phyloP scores from a whole-genome alignment of 371 early-diverging fungal genomes.

The Lichtheimia hyalospora region DNA sequence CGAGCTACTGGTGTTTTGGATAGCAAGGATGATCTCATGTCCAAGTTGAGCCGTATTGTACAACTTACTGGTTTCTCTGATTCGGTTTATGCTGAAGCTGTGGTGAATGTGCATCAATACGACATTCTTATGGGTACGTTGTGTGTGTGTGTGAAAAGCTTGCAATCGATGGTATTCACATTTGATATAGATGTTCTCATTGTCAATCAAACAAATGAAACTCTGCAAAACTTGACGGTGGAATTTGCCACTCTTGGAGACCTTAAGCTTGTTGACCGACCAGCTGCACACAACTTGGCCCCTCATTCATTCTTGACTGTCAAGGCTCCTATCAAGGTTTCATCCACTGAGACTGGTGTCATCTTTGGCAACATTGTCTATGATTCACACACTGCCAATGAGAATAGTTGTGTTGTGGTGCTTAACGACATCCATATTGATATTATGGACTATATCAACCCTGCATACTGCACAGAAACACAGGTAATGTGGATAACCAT shows the following conservation, averaged over 20 bases:
- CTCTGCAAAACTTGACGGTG: constrained; percentile 94
- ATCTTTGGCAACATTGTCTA: constrained; percentile 98
- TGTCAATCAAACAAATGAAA: constrained; percentile 97
- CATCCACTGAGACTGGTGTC: constrained; percentile 96
- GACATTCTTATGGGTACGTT: constrained; percentile 86
- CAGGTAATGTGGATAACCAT: constrained; percentile 49
- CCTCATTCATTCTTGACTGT: constrained; percentile 92
- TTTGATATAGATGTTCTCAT: constrained; percentile 81
- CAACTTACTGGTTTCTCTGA: constrained; percentile 98
- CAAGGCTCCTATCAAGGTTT: constrained; percentile 97
- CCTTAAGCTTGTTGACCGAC: constrained; percentile 94
- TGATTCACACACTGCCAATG: constrained; percentile 80
- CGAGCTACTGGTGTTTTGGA: constrained; percentile 82
- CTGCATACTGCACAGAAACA: constrained; percentile 87
- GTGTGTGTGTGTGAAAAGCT: background rate
- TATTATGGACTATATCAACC: constrained; percentile 98
- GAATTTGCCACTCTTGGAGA: constrained; percentile 98
- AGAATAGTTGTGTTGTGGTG: constrained; percentile 85
- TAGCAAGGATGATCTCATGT: constrained; percentile 72
- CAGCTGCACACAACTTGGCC: constrained; percentile 86
- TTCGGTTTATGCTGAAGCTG: constrained; percentile 98
- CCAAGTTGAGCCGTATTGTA: constrained; percentile 88
- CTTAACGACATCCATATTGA: constrained; percentile 97
- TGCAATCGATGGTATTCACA: background rate
- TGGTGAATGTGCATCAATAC: constrained; percentile 94